Base-by-base conservation (phyloP, 108 stramenopile species). In the Pseudonitzschia multistriata region DNA sequence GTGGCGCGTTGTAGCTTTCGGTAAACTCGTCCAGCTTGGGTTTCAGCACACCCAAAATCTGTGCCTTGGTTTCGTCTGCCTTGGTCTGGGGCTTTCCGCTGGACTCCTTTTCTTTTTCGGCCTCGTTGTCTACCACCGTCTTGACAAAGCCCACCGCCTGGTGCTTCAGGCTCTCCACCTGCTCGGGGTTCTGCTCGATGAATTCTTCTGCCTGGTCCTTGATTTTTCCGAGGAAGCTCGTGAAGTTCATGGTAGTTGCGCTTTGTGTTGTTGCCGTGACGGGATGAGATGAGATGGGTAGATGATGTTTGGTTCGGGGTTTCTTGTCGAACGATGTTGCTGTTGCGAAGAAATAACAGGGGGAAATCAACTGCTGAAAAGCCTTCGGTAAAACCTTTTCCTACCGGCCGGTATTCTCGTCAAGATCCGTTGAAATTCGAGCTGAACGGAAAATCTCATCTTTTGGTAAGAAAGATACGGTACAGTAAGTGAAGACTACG, bases 171-270 rank as follows among this genome's bases (percentile, higher is more conserved):
- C 17, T 27, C n/a, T 53, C 52, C 15, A 53, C 52, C 25, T 53
- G 52, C 8, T 53, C 52, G 24, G 52, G 52, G n/a, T 53, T 53
- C n/a, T 53, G 13, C 25, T 53, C 15, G n/a, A 53, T 53, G n/a
- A 25, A 53, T 7, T 53, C 52, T 11, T 11, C 17, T 11, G 52
- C 52, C 52, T 53, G 52, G 8, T 53, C 52, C 25, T 11, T 53
- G 2, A 53, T 22, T 19, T 53, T 53, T 25, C 25, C 25, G 25
- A 53, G n/a, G 25, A 53, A 53, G 25, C 25, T 19, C 52, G n/a
- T 53, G 6, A 53, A 25, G 52, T 8, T 53, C 24, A 53, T 53
- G 21, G 52, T 53, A 19, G 52, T 37, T 37, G 37, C 8, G 6
- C 6, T 37, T 37, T 5, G 5, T 8, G 37, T 37, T 37, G 37